A percentile compares a stretch with the other conserved stretches of the same genome.
Evolutionary conservation across 2,329 filamentous ascomycete species (phyloP).

Genomic region (Verticillium longisporum): DNA sequence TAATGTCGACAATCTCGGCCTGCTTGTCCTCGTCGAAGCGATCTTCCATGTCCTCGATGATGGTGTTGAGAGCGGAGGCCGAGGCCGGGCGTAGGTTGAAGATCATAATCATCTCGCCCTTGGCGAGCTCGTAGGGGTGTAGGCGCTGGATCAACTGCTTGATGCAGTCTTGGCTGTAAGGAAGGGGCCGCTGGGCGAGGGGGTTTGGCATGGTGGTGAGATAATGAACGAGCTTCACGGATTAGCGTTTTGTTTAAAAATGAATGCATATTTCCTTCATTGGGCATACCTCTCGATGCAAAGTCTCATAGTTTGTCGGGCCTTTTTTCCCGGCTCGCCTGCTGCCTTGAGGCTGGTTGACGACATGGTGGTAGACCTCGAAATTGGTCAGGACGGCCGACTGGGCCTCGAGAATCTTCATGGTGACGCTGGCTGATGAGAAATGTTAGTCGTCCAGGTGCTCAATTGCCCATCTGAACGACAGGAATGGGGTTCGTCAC

Average conservation of each 20-base stretch:
- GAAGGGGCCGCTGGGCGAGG: constrained; percentile 45
- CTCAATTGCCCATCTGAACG: neutral
- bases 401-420: constrained; percentile 69
- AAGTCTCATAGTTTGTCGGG: constrained; percentile 52
- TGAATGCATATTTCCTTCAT: neutral
- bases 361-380: constrained; percentile 63
- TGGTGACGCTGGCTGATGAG: constrained; percentile 18
- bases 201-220: constrained; percentile 48
- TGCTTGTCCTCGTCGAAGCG: constrained; percentile 55
- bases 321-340: constrained; percentile 21
- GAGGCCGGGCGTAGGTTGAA: constrained; percentile 57
- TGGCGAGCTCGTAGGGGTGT: constrained; percentile 53
- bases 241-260: constrained; percentile 4
- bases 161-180: constrained; percentile 48
- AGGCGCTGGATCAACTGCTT: constrained; percentile 46
- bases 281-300: constrained; percentile 54
- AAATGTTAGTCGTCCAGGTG: neutral
- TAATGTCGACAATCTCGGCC: constrained; percentile 47
- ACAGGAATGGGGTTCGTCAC: neutral
- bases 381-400: constrained; percentile 65
- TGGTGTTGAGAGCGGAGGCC: constrained; percentile 50
- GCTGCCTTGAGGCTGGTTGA: constrained; percentile 42
- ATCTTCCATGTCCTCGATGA: constrained; percentile 58
- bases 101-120: constrained; percentile 63
- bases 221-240: constrained; percentile 51